Evolutionary conservation across 148 eudicot species (phyloP).

Genomic region (Dysphania ambrosioides): DNA sequence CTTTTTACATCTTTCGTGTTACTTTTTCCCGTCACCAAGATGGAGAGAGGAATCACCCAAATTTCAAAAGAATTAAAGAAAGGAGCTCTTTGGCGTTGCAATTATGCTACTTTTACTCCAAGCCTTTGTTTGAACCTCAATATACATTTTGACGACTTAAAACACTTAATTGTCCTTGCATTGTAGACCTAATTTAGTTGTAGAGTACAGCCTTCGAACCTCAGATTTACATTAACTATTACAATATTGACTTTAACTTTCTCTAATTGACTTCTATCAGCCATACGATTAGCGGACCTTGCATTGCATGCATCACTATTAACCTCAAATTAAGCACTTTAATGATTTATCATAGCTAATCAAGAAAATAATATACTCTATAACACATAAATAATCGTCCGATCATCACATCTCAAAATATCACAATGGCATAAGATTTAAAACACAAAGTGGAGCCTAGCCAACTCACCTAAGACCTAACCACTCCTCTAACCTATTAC

Average conservation of each 20-base stretch:
- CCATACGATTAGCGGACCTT: too few species aligned
- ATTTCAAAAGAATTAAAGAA: too few species aligned
- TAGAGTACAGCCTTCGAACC: not conserved
- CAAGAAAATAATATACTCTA: conserved; percentile 4
- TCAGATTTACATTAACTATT: not conserved
- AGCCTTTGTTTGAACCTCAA: too few species aligned
- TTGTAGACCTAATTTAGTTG: not conserved
- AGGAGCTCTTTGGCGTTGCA: too few species aligned
- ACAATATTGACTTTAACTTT: not conserved
- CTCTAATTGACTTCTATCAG: too few species aligned
- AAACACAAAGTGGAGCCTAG: conserved; percentile 18
- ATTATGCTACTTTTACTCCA: too few species aligned
- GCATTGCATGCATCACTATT: not conserved
- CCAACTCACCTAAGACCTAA: conserved; percentile 34
- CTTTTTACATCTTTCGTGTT: too few species aligned
- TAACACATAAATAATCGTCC: not conserved
- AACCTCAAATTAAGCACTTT: not conserved
- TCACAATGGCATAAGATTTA: conserved; percentile 14
- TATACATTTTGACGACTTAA: too few species aligned
- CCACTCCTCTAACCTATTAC: conserved; percentile 24
- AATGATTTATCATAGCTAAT: not conserved
- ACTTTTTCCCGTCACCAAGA: too few species aligned
- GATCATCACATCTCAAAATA: not conserved
- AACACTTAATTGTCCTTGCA: too few species aligned
- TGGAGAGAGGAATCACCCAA: too few species aligned